A percentile compares a stretch with the other conserved stretches of the same genome.
Evolutionary conservation across 2,329 filamentous ascomycete genomes (phyloP).

Genomic region (Periconia sp.): DNA sequence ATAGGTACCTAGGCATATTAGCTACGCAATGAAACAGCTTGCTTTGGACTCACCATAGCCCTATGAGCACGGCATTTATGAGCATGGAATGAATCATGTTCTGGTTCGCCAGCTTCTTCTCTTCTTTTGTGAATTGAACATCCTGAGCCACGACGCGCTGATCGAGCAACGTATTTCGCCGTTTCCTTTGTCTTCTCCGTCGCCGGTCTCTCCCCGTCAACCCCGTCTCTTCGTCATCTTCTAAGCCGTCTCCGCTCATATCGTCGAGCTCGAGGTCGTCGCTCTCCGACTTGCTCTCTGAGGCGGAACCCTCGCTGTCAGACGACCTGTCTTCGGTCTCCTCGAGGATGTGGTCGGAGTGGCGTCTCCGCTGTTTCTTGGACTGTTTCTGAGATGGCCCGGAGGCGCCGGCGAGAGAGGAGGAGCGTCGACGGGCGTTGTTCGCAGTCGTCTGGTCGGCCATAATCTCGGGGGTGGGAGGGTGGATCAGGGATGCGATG

Average conservation of each 20-base stretch:
- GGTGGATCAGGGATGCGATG: conserved; percentile 38
- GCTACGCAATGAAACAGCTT: conserved; percentile 3
- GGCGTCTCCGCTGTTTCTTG: conserved; percentile 36
- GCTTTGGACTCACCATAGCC: conserved; percentile 69
- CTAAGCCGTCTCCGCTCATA: conserved; percentile 70
- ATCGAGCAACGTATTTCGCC: conserved; percentile 73
- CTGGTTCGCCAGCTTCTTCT: conserved; percentile 77
- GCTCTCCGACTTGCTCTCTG: conserved; percentile 44
- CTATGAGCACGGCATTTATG: conserved; percentile 81
- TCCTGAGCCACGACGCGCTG: conserved; percentile 64
- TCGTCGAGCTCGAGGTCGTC: conserved; percentile 64
- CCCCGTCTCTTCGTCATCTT: conserved; percentile 90
- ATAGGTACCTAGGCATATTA: conserved; percentile 63
- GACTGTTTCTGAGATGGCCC: conserved; percentile 25
- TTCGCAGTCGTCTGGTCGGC: conserved; percentile 28
- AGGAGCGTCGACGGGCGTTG: conserved; percentile 40
- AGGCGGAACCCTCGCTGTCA: conserved; percentile 35
- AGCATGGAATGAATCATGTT: conserved; percentile 71
- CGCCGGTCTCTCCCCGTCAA: conserved; percentile 76
- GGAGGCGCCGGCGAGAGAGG: conserved; percentile 39
- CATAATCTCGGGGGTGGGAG: conserved; percentile 40
- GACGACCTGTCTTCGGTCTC: conserved; percentile 39
- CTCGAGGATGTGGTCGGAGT: conserved; percentile 40
- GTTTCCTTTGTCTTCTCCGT: conserved; percentile 70
- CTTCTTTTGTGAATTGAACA: conserved; percentile 68